These are phyloP conservation scores for Rhizopogon rudus DNA, from an alignment of 768 basidiomycete species.

Conservation along the genomic window DNA sequence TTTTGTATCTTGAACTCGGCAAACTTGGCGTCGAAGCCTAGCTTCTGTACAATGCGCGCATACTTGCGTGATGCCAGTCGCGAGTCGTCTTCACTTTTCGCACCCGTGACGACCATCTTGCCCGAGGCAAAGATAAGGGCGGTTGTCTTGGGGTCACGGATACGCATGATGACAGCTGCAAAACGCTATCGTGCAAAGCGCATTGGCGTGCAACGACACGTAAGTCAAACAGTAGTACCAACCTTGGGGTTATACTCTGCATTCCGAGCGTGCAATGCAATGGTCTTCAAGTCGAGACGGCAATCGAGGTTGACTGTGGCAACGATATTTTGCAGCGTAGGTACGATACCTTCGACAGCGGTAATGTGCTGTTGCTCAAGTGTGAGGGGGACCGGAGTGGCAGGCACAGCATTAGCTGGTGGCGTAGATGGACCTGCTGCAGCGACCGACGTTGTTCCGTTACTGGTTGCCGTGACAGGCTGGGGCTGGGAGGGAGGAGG, in stretches of 20 bases:
- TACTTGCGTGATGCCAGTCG: slow-evolving; percentile 97
- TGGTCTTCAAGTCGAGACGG: slow-evolving; percentile 95
- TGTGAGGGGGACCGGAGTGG: slow-evolving; percentile 70
- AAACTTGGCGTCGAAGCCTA: slow-evolving; percentile 99
- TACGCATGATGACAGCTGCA: slow-evolving; percentile 99
- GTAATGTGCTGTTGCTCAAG: slow-evolving; percentile 94
- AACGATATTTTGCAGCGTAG: slow-evolving; percentile 99
- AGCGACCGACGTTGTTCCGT: slow-evolving; percentile 32
- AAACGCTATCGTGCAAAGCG: slow-evolving; percentile 87
- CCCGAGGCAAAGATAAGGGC: slow-evolving; percentile 99
- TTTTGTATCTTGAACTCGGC: slow-evolving; percentile 99
- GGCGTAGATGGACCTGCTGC: slow-evolving; percentile 58
- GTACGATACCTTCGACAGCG: slow-evolving; percentile 95
- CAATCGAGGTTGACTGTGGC: slow-evolving; percentile 98
- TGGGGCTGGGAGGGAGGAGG: slow-evolving; percentile 24
- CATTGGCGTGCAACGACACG: slow-evolving; percentile 50
- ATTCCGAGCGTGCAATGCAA: slow-evolving; percentile 95
- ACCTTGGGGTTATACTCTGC: slow-evolving; percentile 99
- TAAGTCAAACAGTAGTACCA: slow-evolving; percentile 43
- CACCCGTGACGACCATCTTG: slow-evolving; percentile 99
- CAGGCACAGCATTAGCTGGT: slow-evolving; percentile 45
- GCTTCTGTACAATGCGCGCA: slow-evolving; percentile 98
- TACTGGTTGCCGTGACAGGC: slow-evolving; percentile 23
- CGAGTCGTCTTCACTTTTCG: slow-evolving; percentile 98
- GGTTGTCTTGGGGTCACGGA: slow-evolving; percentile 99